phyloP scores from a whole-genome alignment of 148 eudicot genomes.

The Heliosperma pusillum region DNA sequence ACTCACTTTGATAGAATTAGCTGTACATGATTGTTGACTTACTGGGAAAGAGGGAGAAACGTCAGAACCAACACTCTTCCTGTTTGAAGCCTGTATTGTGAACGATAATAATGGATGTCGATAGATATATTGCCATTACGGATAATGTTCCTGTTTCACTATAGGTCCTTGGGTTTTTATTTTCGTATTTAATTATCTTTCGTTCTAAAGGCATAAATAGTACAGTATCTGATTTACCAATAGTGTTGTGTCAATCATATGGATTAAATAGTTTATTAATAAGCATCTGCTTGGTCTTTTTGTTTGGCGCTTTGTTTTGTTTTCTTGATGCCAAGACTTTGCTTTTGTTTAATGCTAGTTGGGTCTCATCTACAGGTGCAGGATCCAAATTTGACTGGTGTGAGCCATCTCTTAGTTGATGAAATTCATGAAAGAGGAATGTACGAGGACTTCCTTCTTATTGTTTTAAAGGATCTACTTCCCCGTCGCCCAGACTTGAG shows the following conservation, averaged over 20 bases:
- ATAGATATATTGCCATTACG: not conserved
- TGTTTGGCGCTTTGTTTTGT: not conserved
- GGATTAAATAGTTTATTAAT: not conserved
- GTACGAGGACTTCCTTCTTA: slow-evolving; percentile 93
- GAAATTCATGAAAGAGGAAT: slow-evolving; percentile 99
- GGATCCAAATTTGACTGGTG: slow-evolving; percentile 77
- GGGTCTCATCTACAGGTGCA: slow-evolving; percentile 50
- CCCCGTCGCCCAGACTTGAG: slow-evolving; percentile 88
- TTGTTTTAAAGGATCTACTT: slow-evolving; percentile 83
- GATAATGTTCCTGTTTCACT: not conserved
- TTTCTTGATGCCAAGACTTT: not conserved
- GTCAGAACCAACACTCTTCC: not conserved
- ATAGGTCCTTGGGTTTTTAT: not conserved
- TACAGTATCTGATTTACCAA: not conserved
- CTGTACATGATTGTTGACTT: not conserved
- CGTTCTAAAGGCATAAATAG: not conserved
- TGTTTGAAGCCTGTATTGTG: not conserved
- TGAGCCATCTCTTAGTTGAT: slow-evolving; percentile 93
- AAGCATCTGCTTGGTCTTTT: not conserved
- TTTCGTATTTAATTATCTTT: not conserved
- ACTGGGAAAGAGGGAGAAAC: not conserved
- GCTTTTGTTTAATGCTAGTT: slow-evolving; percentile 3
- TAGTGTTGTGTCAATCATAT: not conserved
- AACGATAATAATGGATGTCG: not conserved
- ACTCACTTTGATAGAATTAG: not conserved